Percentiles rank a stretch among this genome's conserved stretches.
Conservation (phyloP, 768 basidiomycete species). For the Lactarius vividus region DNA sequence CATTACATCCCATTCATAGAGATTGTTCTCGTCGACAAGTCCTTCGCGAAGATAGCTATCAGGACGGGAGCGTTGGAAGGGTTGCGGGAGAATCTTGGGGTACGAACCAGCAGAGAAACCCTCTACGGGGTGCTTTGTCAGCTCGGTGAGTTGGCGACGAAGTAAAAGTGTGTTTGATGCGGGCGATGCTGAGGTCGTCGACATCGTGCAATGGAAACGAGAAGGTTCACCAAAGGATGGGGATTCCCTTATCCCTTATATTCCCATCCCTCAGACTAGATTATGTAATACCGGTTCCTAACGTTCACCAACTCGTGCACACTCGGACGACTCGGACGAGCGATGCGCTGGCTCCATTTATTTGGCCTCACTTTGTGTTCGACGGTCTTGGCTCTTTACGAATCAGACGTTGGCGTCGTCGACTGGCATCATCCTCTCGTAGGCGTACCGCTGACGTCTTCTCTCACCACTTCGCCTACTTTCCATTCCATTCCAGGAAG, state of each 20-base stretch:
- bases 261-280: not conserved
- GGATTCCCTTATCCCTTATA: slow-evolving; percentile 7
- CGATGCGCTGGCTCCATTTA: slow-evolving; percentile 14
- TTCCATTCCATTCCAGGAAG: slow-evolving; percentile 44
- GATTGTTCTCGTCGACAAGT: slow-evolving; percentile 90
- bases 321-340: not conserved
- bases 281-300: slow-evolving; percentile 7
- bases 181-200: slow-evolving; percentile 26
- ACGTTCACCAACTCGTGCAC: not conserved
- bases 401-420: slow-evolving; percentile 74
- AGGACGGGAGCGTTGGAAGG: slow-evolving; percentile 29
- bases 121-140: slow-evolving; percentile 91
- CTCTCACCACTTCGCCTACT: slow-evolving; percentile 52
- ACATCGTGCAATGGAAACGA: slow-evolving; percentile 27
- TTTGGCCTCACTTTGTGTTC: slow-evolving; percentile 23
- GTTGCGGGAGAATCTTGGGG: slow-evolving; percentile 32
- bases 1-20: slow-evolving; percentile 96
- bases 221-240: not conserved
- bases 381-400: slow-evolving; percentile 51
- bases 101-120: slow-evolving; percentile 89
- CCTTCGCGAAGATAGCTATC: slow-evolving; percentile 48
- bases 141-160: slow-evolving; percentile 75
- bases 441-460: slow-evolving; percentile 63
- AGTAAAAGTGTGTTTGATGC: slow-evolving; percentile 56
- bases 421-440: slow-evolving; percentile 85